A percentile compares a stretch with the other conserved stretches of the same genome.
Conservation (phyloP, 805 yeast genomes). For the Danielozyma ontarioensis region DNA sequence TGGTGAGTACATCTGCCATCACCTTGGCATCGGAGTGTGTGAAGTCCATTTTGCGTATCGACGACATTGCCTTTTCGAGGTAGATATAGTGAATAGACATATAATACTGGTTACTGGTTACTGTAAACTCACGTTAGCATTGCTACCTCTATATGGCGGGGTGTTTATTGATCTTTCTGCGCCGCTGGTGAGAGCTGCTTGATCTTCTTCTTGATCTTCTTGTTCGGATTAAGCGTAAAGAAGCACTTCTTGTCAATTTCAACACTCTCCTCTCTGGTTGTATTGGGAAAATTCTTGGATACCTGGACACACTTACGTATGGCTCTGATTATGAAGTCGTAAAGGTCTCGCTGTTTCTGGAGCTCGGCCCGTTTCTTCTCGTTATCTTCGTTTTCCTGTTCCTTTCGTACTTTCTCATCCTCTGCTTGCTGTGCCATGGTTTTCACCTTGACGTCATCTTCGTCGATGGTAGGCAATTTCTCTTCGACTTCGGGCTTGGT, state of each 20-base stretch:
- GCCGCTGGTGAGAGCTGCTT: too few species aligned
- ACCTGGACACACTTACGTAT: constrained; percentile 45
- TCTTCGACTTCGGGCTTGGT: constrained; percentile 10
- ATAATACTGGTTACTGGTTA: not conserved
- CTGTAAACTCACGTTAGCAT: not conserved
- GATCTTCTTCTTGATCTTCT: constrained; percentile 42
- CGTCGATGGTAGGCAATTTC: constrained; percentile 6
- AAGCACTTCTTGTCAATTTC: constrained; percentile 59
- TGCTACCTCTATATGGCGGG: not conserved
- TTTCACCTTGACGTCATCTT: constrained; percentile 5
- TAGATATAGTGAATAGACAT: not conserved
- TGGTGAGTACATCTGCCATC: constrained; percentile 91
- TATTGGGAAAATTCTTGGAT: constrained; percentile 39
- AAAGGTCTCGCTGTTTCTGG: constrained; percentile 17
- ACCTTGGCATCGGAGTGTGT: constrained; percentile 95
- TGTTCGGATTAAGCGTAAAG: constrained; percentile 55
- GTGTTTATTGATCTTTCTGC: too few species aligned
- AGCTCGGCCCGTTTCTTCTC: constrained; percentile 5
- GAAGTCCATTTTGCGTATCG: constrained; percentile 91
- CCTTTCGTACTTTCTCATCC: constrained; percentile 11
- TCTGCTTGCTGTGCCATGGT: not conserved
- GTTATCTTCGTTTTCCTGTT: constrained; percentile 4
- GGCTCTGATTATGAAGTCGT: constrained; percentile 40
- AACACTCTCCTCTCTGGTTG: constrained; percentile 58
- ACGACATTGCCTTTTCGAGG: constrained; percentile 77